Evolutionary conservation across 2,329 filamentous ascomycete species (phyloP), one percentile per base, ranked within the genome.

Genomic region (Stemphylium beticola): DNA sequence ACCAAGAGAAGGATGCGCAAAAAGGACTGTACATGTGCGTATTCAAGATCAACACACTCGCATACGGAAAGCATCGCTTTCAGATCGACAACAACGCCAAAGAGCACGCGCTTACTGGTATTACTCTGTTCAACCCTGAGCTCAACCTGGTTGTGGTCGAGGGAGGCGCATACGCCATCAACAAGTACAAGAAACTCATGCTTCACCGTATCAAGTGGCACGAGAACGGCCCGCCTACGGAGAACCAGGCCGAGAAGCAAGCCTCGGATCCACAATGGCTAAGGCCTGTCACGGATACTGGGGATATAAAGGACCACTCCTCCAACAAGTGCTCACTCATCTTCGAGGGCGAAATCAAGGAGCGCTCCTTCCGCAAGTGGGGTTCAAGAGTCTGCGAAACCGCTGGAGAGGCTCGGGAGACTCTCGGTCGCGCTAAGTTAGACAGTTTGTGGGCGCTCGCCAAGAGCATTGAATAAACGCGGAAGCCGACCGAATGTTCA

Each of bases 371-470:
- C 74, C 87, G 90, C 62, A 93, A 92, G 71, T 98, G 93, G 91
- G 92, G 88, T 59, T 77, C 77, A 20, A 89, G 91, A 72, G 87
- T 95, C n/a, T 96, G 92, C 75, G 95, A 98, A 77, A 93, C 91
- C 2, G 95, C 99, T 73, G 85, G 87, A 10, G 90, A 96, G 71
- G 95, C 93, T 4, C 89, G 91, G 72, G 92, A 96, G 65, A 83
- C 88, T 18, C 77, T 99, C 58, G 79, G 86, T 11, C 85, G 92
- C 64, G 86, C 87, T 5, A 97, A 96, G 81, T 90, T 98, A 84
- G 93, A 98, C 67, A 96, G 89, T 67, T 93, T 99, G 70, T 99
- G 95, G 95, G 89, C 89, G 9, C 78, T 95, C 65, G 93, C 93
- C 0, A 96, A 96, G 81, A 91, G 71, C 43, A 60, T 67, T 29